These are phyloP conservation scores for Bertia moriformis DNA, from an alignment of 2,329 filamentous ascomycete genomes.

Conservation along the genomic window DNA sequence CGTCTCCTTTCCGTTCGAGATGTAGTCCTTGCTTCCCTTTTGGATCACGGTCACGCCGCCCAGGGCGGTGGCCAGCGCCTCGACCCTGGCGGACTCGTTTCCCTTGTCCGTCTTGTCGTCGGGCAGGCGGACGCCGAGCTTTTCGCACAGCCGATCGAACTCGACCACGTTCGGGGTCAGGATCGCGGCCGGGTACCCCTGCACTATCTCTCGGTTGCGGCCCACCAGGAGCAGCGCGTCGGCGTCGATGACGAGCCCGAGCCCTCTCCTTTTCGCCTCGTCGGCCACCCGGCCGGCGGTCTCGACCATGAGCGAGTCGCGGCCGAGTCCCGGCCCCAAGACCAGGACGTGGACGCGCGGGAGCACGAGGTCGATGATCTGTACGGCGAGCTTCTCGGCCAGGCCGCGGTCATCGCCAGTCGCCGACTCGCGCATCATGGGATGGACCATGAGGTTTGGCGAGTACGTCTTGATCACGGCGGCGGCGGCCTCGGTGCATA, in stretches of 20 bases:
- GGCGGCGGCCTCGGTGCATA: slow-evolving; percentile 79
- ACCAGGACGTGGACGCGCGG: slow-evolving; percentile 81
- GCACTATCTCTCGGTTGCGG: slow-evolving; percentile 59
- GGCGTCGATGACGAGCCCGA: slow-evolving; percentile 81
- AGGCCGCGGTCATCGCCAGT: slow-evolving; percentile 28
- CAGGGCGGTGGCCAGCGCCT: slow-evolving; percentile 58
- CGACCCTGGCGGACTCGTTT: slow-evolving; percentile 37
- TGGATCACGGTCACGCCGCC: slow-evolving; percentile 83
- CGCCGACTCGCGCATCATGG: slow-evolving; percentile 68
- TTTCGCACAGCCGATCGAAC: slow-evolving; percentile 68
- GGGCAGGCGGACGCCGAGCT: slow-evolving; percentile 56
- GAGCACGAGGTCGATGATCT: slow-evolving; percentile 66
- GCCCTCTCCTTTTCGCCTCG: slow-evolving; percentile 55
- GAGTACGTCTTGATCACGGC: slow-evolving; percentile 94
- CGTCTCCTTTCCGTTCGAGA: slow-evolving; percentile 68
- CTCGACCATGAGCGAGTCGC: slow-evolving; percentile 79
- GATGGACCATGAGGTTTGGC: slow-evolving; percentile 96
- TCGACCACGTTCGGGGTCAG: slow-evolving; percentile 92
- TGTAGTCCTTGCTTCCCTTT: slow-evolving; percentile 71
- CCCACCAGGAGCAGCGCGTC: slow-evolving; percentile 74
- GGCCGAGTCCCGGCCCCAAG: slow-evolving; percentile 79
- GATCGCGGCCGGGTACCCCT: slow-evolving; percentile 70
- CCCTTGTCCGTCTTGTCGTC: slow-evolving; percentile 29
- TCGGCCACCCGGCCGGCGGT: slow-evolving; percentile 67
- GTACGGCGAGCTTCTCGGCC: slow-evolving; percentile 42